These are phyloP conservation scores for Beauveria sp. DNA, from an alignment of 2,329 filamentous ascomycete species.

Conservation along the genomic window DNA sequence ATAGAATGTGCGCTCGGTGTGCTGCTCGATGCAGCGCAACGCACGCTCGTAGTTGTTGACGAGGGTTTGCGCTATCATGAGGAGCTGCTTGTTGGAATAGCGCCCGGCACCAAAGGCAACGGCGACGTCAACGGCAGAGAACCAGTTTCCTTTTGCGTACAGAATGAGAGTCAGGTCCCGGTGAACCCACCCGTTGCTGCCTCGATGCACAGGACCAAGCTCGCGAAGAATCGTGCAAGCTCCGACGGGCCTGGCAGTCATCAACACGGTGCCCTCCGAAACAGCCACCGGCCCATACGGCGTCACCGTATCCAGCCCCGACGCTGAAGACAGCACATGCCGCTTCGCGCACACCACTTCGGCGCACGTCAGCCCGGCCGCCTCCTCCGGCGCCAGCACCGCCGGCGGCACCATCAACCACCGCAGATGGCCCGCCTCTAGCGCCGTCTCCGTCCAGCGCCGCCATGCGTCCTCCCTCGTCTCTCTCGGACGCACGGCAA, in stretches of 20 bases:
- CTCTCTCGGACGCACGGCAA: background rate
- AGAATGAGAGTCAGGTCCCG: constrained; percentile 4
- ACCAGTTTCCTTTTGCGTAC: background rate
- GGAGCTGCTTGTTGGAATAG: background rate
- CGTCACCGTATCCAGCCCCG: background rate
- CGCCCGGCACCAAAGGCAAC: constrained; percentile 1
- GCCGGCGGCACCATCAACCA: background rate
- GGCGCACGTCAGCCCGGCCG: background rate
- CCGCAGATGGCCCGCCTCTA: background rate
- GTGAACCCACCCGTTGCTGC: background rate
- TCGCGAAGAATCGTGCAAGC: background rate
- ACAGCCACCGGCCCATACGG: background rate
- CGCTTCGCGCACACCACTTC: background rate
- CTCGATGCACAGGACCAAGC: background rate
- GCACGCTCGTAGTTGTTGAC: background rate
- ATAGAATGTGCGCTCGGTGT: background rate
- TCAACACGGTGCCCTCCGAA: background rate
- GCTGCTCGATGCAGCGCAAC: background rate
- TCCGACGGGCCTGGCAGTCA: background rate
- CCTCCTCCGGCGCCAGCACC: background rate
- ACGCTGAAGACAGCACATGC: background rate
- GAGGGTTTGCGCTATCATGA: constrained; percentile 1
- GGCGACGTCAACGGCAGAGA: background rate
- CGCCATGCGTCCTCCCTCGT: background rate
- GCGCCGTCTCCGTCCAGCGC: background rate